These are phyloP conservation scores for Calonectria leucothoes DNA, from an alignment of 2,329 filamentous ascomycete genomes.

Conservation along the genomic window DNA sequence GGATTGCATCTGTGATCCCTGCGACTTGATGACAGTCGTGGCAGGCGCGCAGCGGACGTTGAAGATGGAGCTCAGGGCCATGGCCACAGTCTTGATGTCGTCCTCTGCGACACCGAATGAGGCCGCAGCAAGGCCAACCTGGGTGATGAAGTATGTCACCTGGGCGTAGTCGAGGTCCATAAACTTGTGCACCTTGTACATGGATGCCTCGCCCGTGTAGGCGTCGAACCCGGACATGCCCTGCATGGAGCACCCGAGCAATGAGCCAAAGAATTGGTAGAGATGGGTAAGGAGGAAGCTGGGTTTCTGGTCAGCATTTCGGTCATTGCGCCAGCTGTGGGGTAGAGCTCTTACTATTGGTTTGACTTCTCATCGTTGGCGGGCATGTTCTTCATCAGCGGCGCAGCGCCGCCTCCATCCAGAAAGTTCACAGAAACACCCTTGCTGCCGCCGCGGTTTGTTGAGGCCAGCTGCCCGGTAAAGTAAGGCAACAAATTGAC, in stretches of 20 bases:
- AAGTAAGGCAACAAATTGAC: constrained; percentile 73
- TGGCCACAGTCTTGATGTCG: constrained; percentile 62
- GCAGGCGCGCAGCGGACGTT: constrained; percentile 62
- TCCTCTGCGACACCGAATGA: constrained; percentile 69
- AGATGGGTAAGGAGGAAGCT: constrained; percentile 70
- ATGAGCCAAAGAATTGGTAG: constrained; percentile 70
- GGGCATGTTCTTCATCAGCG: constrained; percentile 66
- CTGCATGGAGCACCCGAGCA: constrained; percentile 66
- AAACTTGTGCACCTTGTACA: constrained; percentile 69
- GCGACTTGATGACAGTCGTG: constrained; percentile 56
- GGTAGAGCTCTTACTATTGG: constrained; percentile 64
- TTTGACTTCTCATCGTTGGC: constrained; percentile 61
- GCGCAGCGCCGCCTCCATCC: constrained; percentile 67
- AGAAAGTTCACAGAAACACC: constrained; percentile 69
- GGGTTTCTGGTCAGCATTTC: background rate
- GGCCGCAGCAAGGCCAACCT: constrained; percentile 66
- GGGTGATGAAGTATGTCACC: constrained; percentile 69
- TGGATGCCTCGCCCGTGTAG: constrained; percentile 59
- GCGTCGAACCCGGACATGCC: constrained; percentile 60
- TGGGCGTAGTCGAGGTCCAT: constrained; percentile 66
- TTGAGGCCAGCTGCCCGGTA: constrained; percentile 63
- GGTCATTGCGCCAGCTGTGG: no score
- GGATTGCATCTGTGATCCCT: constrained; percentile 61
- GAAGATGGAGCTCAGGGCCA: constrained; percentile 62
- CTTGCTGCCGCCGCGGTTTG: constrained; percentile 59